These are phyloP conservation scores for Kodamaea kakaduensis DNA, from an alignment of 805 yeast genomes.

Conservation along the genomic window DNA sequence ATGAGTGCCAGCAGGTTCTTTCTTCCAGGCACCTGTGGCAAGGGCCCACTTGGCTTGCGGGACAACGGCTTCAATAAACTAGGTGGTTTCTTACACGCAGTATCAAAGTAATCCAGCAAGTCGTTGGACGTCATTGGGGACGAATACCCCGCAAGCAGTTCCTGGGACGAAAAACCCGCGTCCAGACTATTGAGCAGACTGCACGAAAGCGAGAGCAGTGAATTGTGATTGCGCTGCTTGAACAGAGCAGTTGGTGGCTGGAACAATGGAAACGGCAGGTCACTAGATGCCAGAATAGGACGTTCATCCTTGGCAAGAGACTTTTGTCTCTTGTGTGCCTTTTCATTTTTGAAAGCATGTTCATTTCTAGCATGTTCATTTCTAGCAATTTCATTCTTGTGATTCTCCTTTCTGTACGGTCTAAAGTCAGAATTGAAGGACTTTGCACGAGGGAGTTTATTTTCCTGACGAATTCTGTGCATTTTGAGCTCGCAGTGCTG, in stretches of 20 bases:
- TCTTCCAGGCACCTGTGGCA: slow-evolving; percentile 3
- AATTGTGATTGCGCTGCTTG: background rate
- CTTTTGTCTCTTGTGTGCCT: slow-evolving; percentile 31
- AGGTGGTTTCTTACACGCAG: slow-evolving; percentile 9
- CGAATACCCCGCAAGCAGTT: slow-evolving; percentile 25
- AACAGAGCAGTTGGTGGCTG: slow-evolving; percentile 6
- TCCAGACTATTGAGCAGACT: slow-evolving; percentile 27
- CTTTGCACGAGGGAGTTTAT: slow-evolving; percentile 39
- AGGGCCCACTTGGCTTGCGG: slow-evolving; percentile 10
- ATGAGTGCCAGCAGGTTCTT: too few species aligned
- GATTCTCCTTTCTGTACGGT: too few species aligned
- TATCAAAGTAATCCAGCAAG: slow-evolving; percentile 23
- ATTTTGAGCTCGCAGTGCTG: slow-evolving; percentile 43
- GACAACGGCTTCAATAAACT: slow-evolving; percentile 11
- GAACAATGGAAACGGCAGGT: slow-evolving; percentile 3
- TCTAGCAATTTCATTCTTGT: slow-evolving; percentile 4
- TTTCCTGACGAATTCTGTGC: slow-evolving; percentile 42
- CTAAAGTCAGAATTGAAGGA: slow-evolving; percentile 20
- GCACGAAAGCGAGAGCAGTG: slow-evolving; percentile 23
- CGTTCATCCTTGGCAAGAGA: slow-evolving; percentile 14
- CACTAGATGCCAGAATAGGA: slow-evolving; percentile 2
- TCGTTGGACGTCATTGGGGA: slow-evolving; percentile 23
- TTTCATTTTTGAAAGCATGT: slow-evolving; percentile 19
- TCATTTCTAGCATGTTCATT: background rate
- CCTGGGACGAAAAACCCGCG: slow-evolving; percentile 26